Conservation (phyloP, 441 rosid genomes). For the Erodium moschatum region DNA sequence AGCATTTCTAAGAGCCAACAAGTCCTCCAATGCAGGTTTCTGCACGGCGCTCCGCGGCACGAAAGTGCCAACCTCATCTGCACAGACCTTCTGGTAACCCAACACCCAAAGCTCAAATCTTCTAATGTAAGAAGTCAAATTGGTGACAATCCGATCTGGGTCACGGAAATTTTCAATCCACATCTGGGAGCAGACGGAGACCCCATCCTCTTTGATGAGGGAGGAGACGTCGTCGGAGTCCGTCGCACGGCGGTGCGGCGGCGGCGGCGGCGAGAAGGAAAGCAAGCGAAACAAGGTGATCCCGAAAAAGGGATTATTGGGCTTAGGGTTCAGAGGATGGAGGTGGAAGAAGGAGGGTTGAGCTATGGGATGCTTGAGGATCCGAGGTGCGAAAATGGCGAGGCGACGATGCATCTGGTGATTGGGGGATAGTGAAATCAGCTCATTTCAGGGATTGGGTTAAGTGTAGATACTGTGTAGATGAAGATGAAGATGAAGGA, state of each 20-base stretch:
- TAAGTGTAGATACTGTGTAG: no score
- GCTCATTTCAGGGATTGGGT: not conserved
- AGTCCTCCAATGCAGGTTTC: slow-evolving; percentile 69
- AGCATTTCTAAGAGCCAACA: slow-evolving; percentile 67
- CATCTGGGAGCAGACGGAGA: slow-evolving; percentile 80
- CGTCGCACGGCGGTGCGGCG: slow-evolving; percentile 33
- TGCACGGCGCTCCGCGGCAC: slow-evolving; percentile 74
- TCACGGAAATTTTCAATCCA: slow-evolving; percentile 82
- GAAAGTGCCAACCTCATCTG: slow-evolving; percentile 75
- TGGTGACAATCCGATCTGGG: slow-evolving; percentile 48
- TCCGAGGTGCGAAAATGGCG: slow-evolving; percentile 25
- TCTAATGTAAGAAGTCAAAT: slow-evolving; percentile 56
- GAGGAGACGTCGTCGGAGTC: slow-evolving; percentile 71
- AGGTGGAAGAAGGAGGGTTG: slow-evolving; percentile 22
- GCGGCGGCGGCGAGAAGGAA: slow-evolving; percentile 26
- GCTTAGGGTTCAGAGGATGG: slow-evolving; percentile 25
- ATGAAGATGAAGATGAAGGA: no score
- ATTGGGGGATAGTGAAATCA: not conserved
- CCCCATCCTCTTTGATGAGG: slow-evolving; percentile 85
- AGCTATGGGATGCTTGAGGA: slow-evolving; percentile 20
- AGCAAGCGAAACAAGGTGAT: slow-evolving; percentile 34
- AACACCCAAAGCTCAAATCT: slow-evolving; percentile 83
- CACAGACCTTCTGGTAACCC: slow-evolving; percentile 80
- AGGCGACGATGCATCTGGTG: slow-evolving; percentile 52
- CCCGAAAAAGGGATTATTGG: slow-evolving; percentile 26